These are phyloP conservation scores for Neospora caninum DNA, from an alignment of 169 alveolate species.

Conservation along the genomic window DNA sequence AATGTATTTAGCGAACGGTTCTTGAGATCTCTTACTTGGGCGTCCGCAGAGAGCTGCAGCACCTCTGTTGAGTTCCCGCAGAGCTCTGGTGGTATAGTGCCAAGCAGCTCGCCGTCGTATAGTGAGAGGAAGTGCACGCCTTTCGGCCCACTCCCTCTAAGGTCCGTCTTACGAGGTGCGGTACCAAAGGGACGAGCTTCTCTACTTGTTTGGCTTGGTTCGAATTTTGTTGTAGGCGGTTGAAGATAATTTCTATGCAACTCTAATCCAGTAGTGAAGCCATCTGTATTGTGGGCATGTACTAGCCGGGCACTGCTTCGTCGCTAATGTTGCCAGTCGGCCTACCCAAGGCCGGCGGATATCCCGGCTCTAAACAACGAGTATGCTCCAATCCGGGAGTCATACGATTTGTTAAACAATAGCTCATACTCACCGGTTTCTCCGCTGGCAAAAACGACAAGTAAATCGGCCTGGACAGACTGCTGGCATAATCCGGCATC, in stretches of 20 bases:
- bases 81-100: constrained; percentile 63
- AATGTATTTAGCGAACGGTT: no score
- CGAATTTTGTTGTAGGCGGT: neutral
- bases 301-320: neutral
- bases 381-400: neutral
- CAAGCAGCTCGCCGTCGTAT: constrained; percentile 60
- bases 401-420: neutral
- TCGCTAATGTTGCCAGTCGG: neutral
- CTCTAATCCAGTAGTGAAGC: constrained; percentile 24
- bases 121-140: constrained; percentile 52
- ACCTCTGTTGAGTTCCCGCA: constrained; percentile 63
- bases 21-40: neutral
- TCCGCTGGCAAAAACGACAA: constrained; percentile 55
- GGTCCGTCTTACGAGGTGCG: constrained; percentile 54
- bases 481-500: constrained; percentile 68
- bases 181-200: neutral
- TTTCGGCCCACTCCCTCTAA: constrained; percentile 16
- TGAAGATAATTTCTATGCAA: neutral
- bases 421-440: neutral
- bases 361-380: neutral
- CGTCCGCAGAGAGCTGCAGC: constrained; percentile 52
- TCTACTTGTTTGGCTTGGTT: neutral
- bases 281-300: neutral
- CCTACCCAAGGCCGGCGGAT: neutral
- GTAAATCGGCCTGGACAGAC: constrained; percentile 47